Evolutionary conservation across 2,329 filamentous ascomycete genomes (phyloP), one percentile per base, ranked within the genome.

Genomic region (Gremmenia infestans): DNA sequence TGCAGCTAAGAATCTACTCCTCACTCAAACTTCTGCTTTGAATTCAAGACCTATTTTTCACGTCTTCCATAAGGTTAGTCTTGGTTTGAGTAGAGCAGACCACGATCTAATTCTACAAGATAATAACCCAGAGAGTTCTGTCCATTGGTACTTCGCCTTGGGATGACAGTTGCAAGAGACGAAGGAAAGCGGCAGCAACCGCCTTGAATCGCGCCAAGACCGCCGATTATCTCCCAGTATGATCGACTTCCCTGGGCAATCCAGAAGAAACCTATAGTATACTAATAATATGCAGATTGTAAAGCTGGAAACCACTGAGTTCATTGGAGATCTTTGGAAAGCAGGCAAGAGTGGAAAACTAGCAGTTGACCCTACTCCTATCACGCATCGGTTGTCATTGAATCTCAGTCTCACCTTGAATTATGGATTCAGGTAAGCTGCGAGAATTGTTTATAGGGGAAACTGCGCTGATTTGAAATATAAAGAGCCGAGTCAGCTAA

Each of bases 151-250:
- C 84, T 0, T 80, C 83, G 1, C 25, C 25, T 8, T 28, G 83
- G 84, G 5, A 87, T 83, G 0, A 88, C 85, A 0, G 87, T 88
- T 54, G 85, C 85, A 87, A 87, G 67, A 74, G 82, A 5, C 74
- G 83, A 36, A 76, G 83, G 55, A 87, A 87, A 68, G 84, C 82
- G 15, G 84, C 83, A 1, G 84, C 83, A 0, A 81, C 81, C 3
- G 84, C 85, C 1, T 72, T 87, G 17, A 87, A 87, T 67, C 81
- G 83, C 48, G 25, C 25, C 5, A 28, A 28, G 7, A 28, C 25
- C 7, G 25, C 25, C 7, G 25, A 28, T 28, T 28, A 28, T 28
- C 25, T 28, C 9, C 25, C 25, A 28, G 25, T 28, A 28, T 8
- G 25, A 28, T 28, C 8, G 7, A 8, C 6, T 28, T 28, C 5